Percentiles rank a stretch among this genome's conserved stretches.
Conservation (phyloP, 1,284 basidiomycete genomes). For the Microbotryomycetes sp. region DNA sequence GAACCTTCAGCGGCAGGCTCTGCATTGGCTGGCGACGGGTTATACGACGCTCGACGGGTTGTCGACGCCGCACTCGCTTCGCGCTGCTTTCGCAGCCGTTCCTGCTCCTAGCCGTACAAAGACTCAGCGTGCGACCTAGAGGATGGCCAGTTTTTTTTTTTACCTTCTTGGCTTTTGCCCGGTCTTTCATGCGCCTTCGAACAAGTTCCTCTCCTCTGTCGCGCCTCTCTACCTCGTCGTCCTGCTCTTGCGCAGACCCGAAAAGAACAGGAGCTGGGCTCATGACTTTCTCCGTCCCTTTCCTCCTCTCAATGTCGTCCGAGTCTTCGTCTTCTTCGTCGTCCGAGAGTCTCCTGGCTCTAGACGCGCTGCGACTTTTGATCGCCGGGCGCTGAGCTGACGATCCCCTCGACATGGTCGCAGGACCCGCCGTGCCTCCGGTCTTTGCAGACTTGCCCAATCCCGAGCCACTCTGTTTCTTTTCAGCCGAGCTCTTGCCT, state of each 20-base stretch:
- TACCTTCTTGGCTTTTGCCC: constrained; percentile 37
- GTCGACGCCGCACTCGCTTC: constrained; percentile 4
- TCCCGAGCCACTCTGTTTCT: too few species aligned
- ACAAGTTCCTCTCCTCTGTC: constrained; percentile 53
- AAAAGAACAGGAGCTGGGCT: not conserved
- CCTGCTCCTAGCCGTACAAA: not conserved
- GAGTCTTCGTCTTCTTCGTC: not conserved
- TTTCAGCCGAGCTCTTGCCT: too few species aligned
- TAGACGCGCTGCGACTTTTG: not conserved
- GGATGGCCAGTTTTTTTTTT: not conserved
- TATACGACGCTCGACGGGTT: not conserved
- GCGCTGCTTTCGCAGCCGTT: constrained; percentile 9
- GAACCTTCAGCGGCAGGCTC: not conserved
- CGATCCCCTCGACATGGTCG: not conserved
- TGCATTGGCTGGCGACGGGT: constrained; percentile 6
- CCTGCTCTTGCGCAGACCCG: constrained; percentile 36
- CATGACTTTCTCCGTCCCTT: not conserved
- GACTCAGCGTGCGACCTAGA: not conserved
- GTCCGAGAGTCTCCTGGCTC: not conserved
- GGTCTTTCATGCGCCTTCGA: constrained; percentile 47
- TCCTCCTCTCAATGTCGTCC: not conserved
- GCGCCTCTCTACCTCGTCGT: constrained; percentile 46
- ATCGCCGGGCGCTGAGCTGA: not conserved
- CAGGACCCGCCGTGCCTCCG: too few species aligned
- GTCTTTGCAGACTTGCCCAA: too few species aligned